phyloP scores from a whole-genome alignment of 1,139 yeast species.

The Scheffersomyces titani region DNA sequence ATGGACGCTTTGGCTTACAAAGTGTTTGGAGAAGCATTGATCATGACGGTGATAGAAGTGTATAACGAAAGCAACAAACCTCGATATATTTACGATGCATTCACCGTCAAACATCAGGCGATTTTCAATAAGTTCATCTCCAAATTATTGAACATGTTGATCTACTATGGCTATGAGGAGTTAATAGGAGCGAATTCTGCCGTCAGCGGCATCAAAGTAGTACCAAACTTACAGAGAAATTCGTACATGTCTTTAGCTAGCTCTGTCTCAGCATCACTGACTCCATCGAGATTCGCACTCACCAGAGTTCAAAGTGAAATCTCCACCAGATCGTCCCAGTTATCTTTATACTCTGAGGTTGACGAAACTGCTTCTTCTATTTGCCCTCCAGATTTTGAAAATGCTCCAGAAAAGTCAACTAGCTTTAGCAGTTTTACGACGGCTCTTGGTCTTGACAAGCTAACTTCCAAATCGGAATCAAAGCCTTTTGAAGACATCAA shows the following conservation, averaged over 20 bases:
- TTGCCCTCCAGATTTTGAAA: neutral
- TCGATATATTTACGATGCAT: neutral
- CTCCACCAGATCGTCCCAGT: slow-evolving; percentile 11
- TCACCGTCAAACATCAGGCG: slow-evolving; percentile 10
- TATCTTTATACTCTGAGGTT: slow-evolving; percentile 9
- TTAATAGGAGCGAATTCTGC: neutral
- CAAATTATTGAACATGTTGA: slow-evolving; percentile 16
- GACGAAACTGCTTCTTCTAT: slow-evolving; percentile 4
- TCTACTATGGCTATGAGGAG: slow-evolving; percentile 6
- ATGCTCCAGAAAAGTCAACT: neutral
- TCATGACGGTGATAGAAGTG: slow-evolving; percentile 16
- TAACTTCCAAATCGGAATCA: neutral
- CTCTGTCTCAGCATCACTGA: neutral
- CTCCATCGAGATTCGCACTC: neutral
- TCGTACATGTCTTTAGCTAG: neutral
- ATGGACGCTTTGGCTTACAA: slow-evolving; percentile 15
- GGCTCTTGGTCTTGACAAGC: neutral
- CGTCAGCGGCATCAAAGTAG: neutral
- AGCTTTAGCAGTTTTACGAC: neutral
- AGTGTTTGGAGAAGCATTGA: slow-evolving; percentile 24
- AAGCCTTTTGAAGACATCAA: neutral
- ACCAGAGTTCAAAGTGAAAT: slow-evolving; percentile 5
- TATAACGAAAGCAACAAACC: slow-evolving; percentile 4
- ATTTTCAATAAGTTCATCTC: slow-evolving; percentile 12
- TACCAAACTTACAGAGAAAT: neutral